These are phyloP conservation scores for Hypocrella siamensis DNA, from an alignment of 2,329 filamentous ascomycete species.

Conservation along the genomic window DNA sequence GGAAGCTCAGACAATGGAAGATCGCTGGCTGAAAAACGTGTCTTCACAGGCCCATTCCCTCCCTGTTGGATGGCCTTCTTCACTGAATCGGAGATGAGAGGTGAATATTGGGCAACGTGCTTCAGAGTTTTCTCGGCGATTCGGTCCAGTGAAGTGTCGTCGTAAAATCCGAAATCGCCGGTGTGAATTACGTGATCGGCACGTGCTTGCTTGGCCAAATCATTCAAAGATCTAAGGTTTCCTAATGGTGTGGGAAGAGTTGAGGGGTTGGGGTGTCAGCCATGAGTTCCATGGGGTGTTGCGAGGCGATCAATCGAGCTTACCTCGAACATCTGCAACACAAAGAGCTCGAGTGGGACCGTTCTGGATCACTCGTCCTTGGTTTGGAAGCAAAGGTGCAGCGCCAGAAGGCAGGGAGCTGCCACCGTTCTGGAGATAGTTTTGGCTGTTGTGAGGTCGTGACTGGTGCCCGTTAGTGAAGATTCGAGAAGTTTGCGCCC, in stretches of 20 bases:
- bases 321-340: conserved; percentile 58
- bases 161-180: conserved; percentile 98
- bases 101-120: conserved; percentile 97
- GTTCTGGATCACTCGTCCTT: conserved; percentile 49
- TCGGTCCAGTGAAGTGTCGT: conserved; percentile 84
- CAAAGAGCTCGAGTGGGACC: conserved; percentile 53
- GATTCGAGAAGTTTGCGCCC: conserved; percentile 1
- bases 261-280: too few species aligned
- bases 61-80: conserved; percentile 52
- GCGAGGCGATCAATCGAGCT: background rate
- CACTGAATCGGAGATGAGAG: conserved; percentile 66
- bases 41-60: conserved; percentile 67
- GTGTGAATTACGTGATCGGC: conserved; percentile 98
- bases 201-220: conserved; percentile 83
- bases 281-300: too few species aligned
- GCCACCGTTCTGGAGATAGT: conserved; percentile 50
- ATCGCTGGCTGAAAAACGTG: conserved; percentile 64
- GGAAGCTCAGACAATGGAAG: conserved; percentile 87
- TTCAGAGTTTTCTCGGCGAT: conserved; percentile 98
- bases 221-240: conserved; percentile 89
- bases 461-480: conserved; percentile 16
- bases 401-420: conserved; percentile 40
- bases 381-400: conserved; percentile 50
- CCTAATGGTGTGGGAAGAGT: too few species aligned
- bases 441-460: conserved; percentile 31